These are phyloP conservation scores for Caryopteris hybrid DNA, from an alignment of 305 asterid genomes.

Conservation along the genomic window DNA sequence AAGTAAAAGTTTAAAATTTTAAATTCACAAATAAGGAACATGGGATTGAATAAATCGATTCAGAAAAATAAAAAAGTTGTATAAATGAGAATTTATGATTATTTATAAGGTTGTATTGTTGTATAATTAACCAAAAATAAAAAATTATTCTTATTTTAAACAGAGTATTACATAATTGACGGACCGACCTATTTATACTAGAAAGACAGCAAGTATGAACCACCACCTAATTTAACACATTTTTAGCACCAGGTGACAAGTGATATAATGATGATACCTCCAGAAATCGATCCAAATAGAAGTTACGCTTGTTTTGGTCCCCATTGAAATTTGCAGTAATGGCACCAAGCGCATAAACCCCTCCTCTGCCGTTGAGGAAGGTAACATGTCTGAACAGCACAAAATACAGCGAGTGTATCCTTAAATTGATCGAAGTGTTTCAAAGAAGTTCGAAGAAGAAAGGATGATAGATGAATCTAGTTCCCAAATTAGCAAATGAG, in stretches of 20 bases:
- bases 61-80: too few relatives aligned
- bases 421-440: too few relatives aligned
- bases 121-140: too few relatives aligned
- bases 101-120: too few relatives aligned
- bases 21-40: too few relatives aligned
- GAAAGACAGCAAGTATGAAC: not conserved
- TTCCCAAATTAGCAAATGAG: too few relatives aligned
- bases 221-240: not conserved
- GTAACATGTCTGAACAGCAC: conserved; percentile 52
- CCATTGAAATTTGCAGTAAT: conserved; percentile 52
- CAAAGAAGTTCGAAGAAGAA: not conserved
- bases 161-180: not conserved
- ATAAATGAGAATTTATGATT: too few relatives aligned
- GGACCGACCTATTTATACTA: not conserved
- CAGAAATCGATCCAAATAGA: conserved; percentile 51
- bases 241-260: not conserved
- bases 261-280: conserved; percentile 41
- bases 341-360: conserved; percentile 73
- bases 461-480: not conserved
- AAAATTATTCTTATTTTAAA: too few relatives aligned
- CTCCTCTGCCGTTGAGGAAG: conserved; percentile 80
- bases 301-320: conserved; percentile 44
- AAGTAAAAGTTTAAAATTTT: too few relatives aligned
- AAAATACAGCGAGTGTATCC: not conserved
- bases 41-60: too few relatives aligned